Base-by-base conservation (phyloP, 345 rosid species). In the Pugionium cornutum region DNA sequence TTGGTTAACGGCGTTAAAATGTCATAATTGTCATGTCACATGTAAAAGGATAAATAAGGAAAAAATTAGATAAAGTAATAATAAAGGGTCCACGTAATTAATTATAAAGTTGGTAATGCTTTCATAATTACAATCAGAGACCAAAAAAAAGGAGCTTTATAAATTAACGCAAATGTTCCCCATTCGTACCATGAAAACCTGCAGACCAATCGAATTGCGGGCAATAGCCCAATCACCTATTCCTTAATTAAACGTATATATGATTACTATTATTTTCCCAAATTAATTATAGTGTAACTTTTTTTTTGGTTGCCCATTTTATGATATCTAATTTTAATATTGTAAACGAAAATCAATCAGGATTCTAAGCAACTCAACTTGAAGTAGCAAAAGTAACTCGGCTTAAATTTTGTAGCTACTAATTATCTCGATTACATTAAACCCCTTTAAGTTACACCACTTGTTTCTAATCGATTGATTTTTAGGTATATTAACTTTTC, bases 81-180 rank as follows among this genome's bases (percentile, higher is more conserved):
- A 18, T 18, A n/a, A 18, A 4, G 34, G 64, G 48, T 11, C 46
- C 66, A 49, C 40, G 47, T 6, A 6, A 18, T 18, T 64, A 48
- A 49, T 64, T 48, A 64, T 58, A 42, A 58, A 58, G 76, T 55
- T 64, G 42, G 49, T 58, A 50, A 18, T 18, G 35, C 44, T 0
- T 51, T 65, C 60, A 72, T 72, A 65, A 58, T 57, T 65, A 72
- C 70, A 33, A 49, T 50, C 18, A 41, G 4, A 33, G 26, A 42
- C 7, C 0, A 32, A 36, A 26, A 41, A 43, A 64, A 58, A 36
- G 51, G 25, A 35, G 54, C 61, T 72, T 57, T 50, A 51, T 65
- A 9, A 65, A 65, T 50, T 65, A 43, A 58, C 60, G 70, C 66
- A 65, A 72, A 65, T 72, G 70, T 58, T 64, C 66, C 70, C 76